Percentiles rank a stretch among this genome's conserved stretches.
These are phyloP conservation scores for Chondrus crispus DNA, from an alignment of 23 red algal genomes.

Conservation along the genomic window DNA sequence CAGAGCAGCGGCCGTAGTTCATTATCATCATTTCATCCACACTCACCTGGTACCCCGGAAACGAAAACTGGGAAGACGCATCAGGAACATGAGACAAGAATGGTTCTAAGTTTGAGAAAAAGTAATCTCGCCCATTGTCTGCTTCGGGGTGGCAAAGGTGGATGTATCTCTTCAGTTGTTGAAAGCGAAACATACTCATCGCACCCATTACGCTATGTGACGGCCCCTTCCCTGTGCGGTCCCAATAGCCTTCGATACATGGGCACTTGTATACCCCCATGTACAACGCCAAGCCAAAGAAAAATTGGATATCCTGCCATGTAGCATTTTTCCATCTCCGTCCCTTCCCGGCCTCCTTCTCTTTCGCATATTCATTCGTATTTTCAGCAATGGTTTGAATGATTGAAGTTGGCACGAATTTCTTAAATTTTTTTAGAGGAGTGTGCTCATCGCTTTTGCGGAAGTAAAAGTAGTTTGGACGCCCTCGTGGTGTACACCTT, in stretches of 20 bases:
- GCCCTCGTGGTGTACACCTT: no score
- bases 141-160: not conserved
- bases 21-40: constrained; percentile 3
- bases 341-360: not conserved
- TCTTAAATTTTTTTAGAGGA: not conserved
- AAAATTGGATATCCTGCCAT: not conserved
- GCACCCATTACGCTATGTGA: not conserved
- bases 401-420: not conserved
- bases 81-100: not conserved
- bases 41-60: not conserved
- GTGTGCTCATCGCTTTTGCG: no score
- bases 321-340: not conserved
- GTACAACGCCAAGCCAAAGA: not conserved
- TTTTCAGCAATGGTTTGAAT: not conserved
- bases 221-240: not conserved
- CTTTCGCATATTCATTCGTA: not conserved
- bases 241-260: not conserved
- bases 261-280: not conserved
- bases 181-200: not conserved
- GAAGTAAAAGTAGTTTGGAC: no score
- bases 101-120: not conserved
- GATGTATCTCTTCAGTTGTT: not conserved
- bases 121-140: not conserved
- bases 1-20: not conserved
- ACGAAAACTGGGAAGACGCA: no score